These are phyloP conservation scores for Danielia reshetovae DNA, from an alignment of 805 yeast species.

Conservation along the genomic window DNA sequence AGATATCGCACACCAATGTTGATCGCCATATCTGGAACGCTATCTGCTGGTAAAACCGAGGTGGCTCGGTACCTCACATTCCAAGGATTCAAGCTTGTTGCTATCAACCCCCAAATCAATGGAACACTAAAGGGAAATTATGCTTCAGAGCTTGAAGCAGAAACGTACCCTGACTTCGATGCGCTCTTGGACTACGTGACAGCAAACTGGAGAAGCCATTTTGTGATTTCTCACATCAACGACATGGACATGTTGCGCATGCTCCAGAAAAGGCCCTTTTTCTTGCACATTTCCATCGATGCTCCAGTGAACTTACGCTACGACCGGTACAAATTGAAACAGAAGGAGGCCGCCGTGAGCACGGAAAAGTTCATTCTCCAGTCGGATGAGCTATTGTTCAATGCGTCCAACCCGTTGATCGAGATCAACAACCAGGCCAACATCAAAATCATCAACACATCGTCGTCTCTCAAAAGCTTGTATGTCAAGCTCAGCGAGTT, in stretches of 20 bases:
- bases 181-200: conserved; percentile 62
- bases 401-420: conserved; percentile 48
- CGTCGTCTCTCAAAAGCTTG: conserved; percentile 31
- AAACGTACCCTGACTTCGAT: conserved; percentile 35
- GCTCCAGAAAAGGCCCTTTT: conserved; percentile 72
- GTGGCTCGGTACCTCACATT: conserved; percentile 53
- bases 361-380: conserved; percentile 35
- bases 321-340: conserved; percentile 25
- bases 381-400: conserved; percentile 38
- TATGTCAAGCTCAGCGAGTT: conserved; percentile 38
- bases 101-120: conserved; percentile 3
- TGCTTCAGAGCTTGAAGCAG: conserved; percentile 9
- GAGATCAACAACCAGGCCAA: conserved; percentile 57
- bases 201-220: conserved; percentile 56
- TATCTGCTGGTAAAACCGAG: conserved; percentile 63
- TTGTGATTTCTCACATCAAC: conserved; percentile 52
- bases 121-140: background rate
- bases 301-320: conserved; percentile 59
- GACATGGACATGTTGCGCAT: conserved; percentile 40
- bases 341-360: conserved; percentile 7
- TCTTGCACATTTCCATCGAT: conserved; percentile 73
- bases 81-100: conserved; percentile 47
- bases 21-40: conserved; percentile 70
- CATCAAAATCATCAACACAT: conserved; percentile 38
- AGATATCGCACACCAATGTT: too few relatives aligned